Conservation (phyloP, 1,284 basidiomycete species). For the Malassezia sympodialis region DNA sequence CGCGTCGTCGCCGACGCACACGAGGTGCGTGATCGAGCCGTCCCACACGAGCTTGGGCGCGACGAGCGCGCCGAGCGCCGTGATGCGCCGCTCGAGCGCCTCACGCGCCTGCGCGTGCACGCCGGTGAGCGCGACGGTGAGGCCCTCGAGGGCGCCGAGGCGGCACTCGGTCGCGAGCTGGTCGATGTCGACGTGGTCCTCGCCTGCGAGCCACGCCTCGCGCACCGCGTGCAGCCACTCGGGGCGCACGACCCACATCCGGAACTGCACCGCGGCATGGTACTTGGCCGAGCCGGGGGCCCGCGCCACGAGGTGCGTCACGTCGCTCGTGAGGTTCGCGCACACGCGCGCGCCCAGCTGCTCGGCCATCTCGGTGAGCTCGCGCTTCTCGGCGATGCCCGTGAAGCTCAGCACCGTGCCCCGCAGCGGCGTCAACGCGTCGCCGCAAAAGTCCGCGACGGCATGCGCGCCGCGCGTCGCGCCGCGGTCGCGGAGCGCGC, state of each 20-base stretch:
- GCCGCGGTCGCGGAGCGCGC: conserved; percentile 33
- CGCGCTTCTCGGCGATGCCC: conserved; percentile 57
- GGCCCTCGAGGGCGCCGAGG: conserved; percentile 59
- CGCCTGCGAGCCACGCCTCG: conserved; percentile 63
- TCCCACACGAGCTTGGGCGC: conserved; percentile 31
- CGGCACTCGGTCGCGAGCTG: conserved; percentile 56
- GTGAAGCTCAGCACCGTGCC: conserved; percentile 62
- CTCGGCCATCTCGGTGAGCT: conserved; percentile 61
- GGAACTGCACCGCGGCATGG: conserved; percentile 64
- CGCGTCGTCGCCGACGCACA: conserved; percentile 21
- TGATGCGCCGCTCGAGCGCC: conserved; percentile 20
- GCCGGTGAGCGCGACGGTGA: conserved; percentile 51
- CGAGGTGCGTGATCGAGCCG: conserved; percentile 49
- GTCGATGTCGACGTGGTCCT: conserved; percentile 58
- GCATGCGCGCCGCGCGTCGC: conserved; percentile 35
- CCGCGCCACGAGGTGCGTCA: conserved; percentile 66
- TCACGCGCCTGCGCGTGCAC: conserved; percentile 9
- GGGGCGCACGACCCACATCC: conserved; percentile 62
- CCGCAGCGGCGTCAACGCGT: conserved; percentile 56
- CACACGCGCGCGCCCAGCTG: conserved; percentile 63
- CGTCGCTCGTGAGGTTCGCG: conserved; percentile 63
- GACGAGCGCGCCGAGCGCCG: conserved; percentile 8
- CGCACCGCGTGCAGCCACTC: conserved; percentile 63
- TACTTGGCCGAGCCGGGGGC: conserved; percentile 68
- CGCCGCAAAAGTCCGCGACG: conserved; percentile 32